phyloP scores from a whole-genome alignment of 1,284 basidiomycete genomes.

The Takashimella tepidaria region DNA sequence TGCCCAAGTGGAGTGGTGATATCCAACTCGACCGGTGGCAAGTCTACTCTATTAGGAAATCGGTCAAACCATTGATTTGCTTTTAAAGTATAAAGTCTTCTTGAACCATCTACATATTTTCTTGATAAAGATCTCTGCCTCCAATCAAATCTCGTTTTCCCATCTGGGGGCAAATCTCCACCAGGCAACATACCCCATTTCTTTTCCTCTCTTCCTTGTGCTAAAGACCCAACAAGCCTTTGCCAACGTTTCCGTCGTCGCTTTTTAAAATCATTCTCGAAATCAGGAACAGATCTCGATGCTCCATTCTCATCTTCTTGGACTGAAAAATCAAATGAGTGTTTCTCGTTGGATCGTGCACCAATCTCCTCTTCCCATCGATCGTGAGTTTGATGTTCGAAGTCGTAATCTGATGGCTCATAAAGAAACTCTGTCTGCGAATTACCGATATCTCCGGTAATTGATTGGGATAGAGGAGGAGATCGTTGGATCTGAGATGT shows the following conservation, averaged over 20 bases:
- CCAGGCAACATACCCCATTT: slow-evolving; percentile 16
- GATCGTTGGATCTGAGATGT: neutral
- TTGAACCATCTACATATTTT: neutral
- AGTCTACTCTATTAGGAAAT: neutral
- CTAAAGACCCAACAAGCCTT: neutral
- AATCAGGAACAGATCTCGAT: neutral
- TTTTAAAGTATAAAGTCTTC: neutral
- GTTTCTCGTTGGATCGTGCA: too few species aligned
- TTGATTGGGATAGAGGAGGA: too few species aligned
- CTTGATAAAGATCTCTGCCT: slow-evolving; percentile 9
- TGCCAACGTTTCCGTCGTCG: neutral
- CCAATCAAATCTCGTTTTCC: slow-evolving; percentile 39
- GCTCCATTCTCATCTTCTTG: neutral
- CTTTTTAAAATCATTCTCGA: neutral
- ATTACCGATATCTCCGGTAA: too few species aligned
- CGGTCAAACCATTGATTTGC: neutral
- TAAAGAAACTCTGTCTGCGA: too few species aligned
- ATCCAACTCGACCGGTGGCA: too few species aligned
- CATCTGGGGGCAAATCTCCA: slow-evolving; percentile 23
- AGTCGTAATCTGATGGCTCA: neutral
- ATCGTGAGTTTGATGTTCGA: too few species aligned
- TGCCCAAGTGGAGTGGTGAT: too few species aligned
- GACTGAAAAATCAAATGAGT: neutral
- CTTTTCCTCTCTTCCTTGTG: too few species aligned
- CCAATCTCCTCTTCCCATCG: too few species aligned